Evolutionary conservation across 148 eudicot species (phyloP), one percentile per base, ranked within the genome.

Genomic region (Cornus kousa): DNA sequence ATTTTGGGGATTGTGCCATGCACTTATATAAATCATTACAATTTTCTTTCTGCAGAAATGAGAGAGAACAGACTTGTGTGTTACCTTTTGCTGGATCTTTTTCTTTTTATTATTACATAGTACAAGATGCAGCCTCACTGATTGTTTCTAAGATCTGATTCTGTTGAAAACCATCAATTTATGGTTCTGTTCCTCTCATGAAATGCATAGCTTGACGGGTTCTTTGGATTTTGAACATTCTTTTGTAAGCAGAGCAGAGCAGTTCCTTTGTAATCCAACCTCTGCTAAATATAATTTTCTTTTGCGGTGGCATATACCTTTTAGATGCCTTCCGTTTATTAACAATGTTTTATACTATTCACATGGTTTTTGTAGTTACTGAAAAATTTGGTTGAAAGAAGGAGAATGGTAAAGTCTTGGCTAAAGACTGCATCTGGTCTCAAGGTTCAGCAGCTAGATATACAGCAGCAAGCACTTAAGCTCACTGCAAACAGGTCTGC

Each of bases 381-480:
- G 55, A 92, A 90, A 78, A 87, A 87, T 85, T 81, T 97, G 90
- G 98, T 97, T 40, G 97, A 92, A 83, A 90, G 98, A 71, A 91
- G 99, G 84, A 91, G 87, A 88, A 66, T 31, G 88, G 97, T 92
- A 40, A 97, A 97, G 75, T 80, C 87, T 48, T 88, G 86, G 93
- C 88, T 92, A 72, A 97, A 90, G 77, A 81, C 86, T 64, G 97
- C 98, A 81, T 72, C 92, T 40, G 97, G 98, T 74, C 90, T 94
- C 76, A 87, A 94, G 88, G 91, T 73, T 50, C 94, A 88, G 76
- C 98, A 94, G 79, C 83, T 91, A 80, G 97, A 97, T 89, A 92
- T 97, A 80, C 97, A 89, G 72, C 99, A 97, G 84, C 99, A 90
- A 88, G 99, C 99, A 71, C 91, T 97, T 60, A 97, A 97, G 85